Conservation (phyloP, 805 yeast species). For the Starmerella kuoi region DNA sequence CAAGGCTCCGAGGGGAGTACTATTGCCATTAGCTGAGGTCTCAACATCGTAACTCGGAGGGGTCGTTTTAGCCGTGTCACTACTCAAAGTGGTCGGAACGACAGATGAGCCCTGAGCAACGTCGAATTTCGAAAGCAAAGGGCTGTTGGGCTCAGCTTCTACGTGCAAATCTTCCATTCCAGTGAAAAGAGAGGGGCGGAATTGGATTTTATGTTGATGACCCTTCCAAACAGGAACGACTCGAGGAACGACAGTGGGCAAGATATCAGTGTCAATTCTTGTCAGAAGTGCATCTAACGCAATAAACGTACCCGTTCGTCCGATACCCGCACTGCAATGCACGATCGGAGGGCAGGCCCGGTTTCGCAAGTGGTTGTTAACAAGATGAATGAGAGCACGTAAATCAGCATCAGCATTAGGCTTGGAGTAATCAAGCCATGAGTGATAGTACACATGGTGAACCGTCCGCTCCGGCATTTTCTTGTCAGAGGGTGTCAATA, state of each 20-base stretch:
- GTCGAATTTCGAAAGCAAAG: slow-evolving; percentile 19
- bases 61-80: background rate
- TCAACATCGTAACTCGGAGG: background rate
- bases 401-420: slow-evolving; percentile 34
- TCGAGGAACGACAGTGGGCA: slow-evolving; percentile 14
- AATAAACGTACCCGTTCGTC: slow-evolving; percentile 84
- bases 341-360: slow-evolving; percentile 49
- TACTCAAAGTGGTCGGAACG: background rate
- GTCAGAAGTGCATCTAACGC: slow-evolving; percentile 45
- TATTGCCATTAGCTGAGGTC: background rate
- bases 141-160: slow-evolving; percentile 4
- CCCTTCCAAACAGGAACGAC: slow-evolving; percentile 20
- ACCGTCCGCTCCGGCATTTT: slow-evolving; percentile 22
- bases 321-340: slow-evolving; percentile 96
- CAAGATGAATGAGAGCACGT: slow-evolving; percentile 43
- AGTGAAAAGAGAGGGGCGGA: slow-evolving; percentile 18
- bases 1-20: background rate
- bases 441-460: slow-evolving; percentile 56
- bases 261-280: slow-evolving; percentile 21
- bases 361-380: slow-evolving; percentile 34
- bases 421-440: slow-evolving; percentile 79
- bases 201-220: slow-evolving; percentile 9
- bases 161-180: slow-evolving; percentile 11
- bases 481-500: slow-evolving; percentile 18
- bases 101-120: slow-evolving; percentile 9